Base-by-base conservation (phyloP, 2,329 filamentous ascomycete species). In the Exserohilum rostratum region DNA sequence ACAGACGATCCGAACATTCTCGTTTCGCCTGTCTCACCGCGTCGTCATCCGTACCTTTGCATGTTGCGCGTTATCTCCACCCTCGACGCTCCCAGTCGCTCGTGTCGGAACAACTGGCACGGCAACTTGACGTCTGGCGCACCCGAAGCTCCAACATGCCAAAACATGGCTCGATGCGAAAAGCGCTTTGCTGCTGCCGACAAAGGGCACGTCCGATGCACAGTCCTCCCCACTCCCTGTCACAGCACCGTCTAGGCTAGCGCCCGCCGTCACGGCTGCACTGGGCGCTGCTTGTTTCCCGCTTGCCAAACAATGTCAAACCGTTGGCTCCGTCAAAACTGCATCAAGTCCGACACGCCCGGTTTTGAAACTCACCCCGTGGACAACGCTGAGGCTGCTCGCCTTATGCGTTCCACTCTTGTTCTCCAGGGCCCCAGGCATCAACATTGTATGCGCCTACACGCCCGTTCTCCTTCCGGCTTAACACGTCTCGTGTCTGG, bases 361-460 rank as follows among this genome's bases (percentile, higher is more conserved):
- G 65, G 73, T 75, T 76, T 75, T 74, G 72, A 76, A 76, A 76
- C 72, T 65, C 64, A 57, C 66, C 66, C 69, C 67, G 56, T 62
- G 60, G 54, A 38, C 55, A 68, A 67, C 59, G 67, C 70, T 66
- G 50, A 49, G 64, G 57, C 63, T 57, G 39, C 60, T 48, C 46
- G 54, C 47, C 64, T 74, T 53, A 75, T 75, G 73, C 71, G 58
- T 43, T 40, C 43, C 31, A 56, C 56, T 61, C 65, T 43, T 57
- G 55, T 65, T 65, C 56, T 64, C 47, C 60, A 55, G 30, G 48
- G 22, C 55, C 55, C 60, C 55, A 62, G 57, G 60, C 64, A 51
- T 58, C 63, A 53, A 68, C 60, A 70, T 72, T 69, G 65, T 52
- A 56, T 62, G 52, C 63, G 57, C 62, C 58, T 64, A 56, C 50